Conservation (phyloP, 1,139 yeast species). For the Geotrichum reessii region DNA sequence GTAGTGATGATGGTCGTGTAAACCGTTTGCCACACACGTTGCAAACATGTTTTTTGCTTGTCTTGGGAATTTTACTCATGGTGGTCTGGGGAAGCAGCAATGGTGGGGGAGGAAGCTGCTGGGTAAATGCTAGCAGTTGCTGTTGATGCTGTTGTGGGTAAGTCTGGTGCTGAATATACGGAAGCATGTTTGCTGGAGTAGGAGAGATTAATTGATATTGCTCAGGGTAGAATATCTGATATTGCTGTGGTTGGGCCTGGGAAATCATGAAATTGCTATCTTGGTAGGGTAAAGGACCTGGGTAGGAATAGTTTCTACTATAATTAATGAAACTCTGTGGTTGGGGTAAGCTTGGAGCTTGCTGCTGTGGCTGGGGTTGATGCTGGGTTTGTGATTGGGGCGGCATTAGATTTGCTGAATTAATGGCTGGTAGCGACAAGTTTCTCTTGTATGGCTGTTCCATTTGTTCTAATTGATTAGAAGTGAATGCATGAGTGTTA, state of each 20-base stretch:
- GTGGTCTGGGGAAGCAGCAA: not conserved
- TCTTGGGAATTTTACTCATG: slow-evolving; percentile 1
- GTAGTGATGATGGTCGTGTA: slow-evolving; percentile 73
- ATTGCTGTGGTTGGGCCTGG: not conserved
- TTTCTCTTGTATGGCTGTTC: slow-evolving; percentile 7
- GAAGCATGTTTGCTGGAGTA: not conserved
- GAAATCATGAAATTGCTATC: not conserved
- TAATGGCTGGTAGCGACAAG: slow-evolving; percentile 5
- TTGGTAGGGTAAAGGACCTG: not conserved
- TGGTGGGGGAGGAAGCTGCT: not conserved
- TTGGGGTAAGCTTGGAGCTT: not conserved
- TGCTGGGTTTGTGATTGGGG: slow-evolving; percentile 1
- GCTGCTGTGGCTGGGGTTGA: not conserved
- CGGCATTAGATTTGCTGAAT: not conserved
- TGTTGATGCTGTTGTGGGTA: not conserved
- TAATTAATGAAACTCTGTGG: not conserved
- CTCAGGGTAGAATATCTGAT: not conserved
- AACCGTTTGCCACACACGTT: slow-evolving; percentile 66
- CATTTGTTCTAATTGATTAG: not conserved
- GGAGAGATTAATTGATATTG: not conserved
- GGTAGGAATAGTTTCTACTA: not conserved
- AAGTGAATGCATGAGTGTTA: not conserved
- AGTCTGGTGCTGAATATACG: not conserved
- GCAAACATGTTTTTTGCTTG: slow-evolving; percentile 43
- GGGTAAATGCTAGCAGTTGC: not conserved